Conservation (phyloP, 371 early-diverging fungal species). For the Catenaria anguillulae region DNA sequence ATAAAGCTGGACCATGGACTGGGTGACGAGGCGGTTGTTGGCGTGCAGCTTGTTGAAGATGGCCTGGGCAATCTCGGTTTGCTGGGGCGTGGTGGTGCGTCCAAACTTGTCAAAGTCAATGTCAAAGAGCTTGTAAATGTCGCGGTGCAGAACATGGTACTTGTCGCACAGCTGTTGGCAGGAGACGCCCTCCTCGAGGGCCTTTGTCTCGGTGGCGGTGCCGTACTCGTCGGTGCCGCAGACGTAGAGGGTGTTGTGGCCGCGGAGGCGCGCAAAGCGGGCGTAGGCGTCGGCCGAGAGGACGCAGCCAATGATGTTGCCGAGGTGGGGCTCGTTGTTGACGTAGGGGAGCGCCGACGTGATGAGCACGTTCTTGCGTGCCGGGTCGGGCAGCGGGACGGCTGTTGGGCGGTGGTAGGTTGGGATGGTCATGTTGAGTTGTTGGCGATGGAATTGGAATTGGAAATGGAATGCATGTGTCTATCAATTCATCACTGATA, state of each 20-base stretch:
- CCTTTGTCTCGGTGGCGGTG: conserved; percentile 99
- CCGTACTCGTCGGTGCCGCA: conserved; percentile 99
- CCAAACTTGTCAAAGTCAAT: conserved; percentile 97
- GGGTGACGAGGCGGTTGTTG: conserved; percentile 59
- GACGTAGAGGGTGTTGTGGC: conserved; percentile 82
- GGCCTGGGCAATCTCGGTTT: conserved; percentile 84
- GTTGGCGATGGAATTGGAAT: too few species aligned
- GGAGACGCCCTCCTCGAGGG: conserved; percentile 76
- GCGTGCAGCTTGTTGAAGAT: conserved; percentile 71
- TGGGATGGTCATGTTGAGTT: too few species aligned
- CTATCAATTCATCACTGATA: too few species aligned
- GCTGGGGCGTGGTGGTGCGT: conserved; percentile 79
- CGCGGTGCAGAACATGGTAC: conserved; percentile 76
- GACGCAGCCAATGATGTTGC: conserved; percentile 98
- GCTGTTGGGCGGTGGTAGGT: too few species aligned
- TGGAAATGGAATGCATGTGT: too few species aligned
- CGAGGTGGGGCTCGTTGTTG: conserved; percentile 99
- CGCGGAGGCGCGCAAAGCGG: conserved; percentile 76
- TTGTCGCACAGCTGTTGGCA: conserved; percentile 94
- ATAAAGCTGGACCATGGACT: conserved; percentile 77
- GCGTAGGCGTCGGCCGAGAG: conserved; percentile 97
- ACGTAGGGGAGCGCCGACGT: conserved; percentile 99
- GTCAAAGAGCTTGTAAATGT: conserved; percentile 93
- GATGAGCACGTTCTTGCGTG: conserved; percentile 76
- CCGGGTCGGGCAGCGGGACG: conserved; percentile 34